Evolutionary conservation across 805 yeast genomes (phyloP), one percentile per base, ranked within the genome.

Genomic region (Ogataea trehaloabstinens): DNA sequence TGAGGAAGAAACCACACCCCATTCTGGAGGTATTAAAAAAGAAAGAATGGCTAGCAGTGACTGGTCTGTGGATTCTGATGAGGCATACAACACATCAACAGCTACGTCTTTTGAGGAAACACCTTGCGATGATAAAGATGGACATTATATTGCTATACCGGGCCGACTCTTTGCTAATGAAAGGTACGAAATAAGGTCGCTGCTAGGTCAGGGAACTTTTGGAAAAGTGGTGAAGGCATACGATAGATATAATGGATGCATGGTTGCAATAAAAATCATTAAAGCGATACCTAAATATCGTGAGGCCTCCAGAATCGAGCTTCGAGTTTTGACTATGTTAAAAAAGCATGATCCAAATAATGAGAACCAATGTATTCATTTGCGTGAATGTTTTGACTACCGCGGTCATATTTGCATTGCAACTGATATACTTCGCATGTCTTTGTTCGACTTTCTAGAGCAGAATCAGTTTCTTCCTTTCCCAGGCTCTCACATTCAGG

Each of bases 321-420:
- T 93, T 19, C 67, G 98, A 34, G 88, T 93, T 10, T 66, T 93
- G 42, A 69, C 85, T 13, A 82, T 91, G 35, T 65, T 88, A 41
- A 78, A 83, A 41, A 74, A 74, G 52, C 80, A 79, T 57, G 97
- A 88, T 58, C 78, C 82, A 21, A 60, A 68, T 21, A 84, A 78
- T 60, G 51, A 64, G 52, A 85, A 77, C 63, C 84, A 78, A 60
- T 93, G 98, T 60, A 82, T 91, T 44, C 91, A 89, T 52, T 64
- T 91, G 42, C 71, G 85, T 20, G 97, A 90, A 53, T 89, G 93
- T 56, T 85, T 91, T 60, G 99, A 93, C 63, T 93, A 75, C 63
- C 74, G 93, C 47, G 88, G 90, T 56, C 99, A 93, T 63, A 88
- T 93, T 31, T 90, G 97, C 67, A 79, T 93, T 39, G 95, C 93